Percentiles rank a stretch among this genome's conserved stretches.
These are phyloP conservation scores for Corymbia calophylla DNA, from an alignment of 441 rosid species.

Conservation along the genomic window DNA sequence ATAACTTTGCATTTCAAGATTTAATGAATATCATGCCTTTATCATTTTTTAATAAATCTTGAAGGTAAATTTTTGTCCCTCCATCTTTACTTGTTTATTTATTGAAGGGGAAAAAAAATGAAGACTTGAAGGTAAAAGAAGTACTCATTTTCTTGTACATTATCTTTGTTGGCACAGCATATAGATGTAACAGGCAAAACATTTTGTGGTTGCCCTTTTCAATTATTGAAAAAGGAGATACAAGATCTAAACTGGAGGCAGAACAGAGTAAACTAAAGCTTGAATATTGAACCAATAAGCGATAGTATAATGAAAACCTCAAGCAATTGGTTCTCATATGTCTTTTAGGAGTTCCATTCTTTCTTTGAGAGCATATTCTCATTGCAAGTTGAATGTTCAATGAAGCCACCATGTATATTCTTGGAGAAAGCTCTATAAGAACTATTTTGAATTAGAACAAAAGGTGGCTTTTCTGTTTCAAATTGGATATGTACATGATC, in stretches of 20 bases:
- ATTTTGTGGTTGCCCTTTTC: background rate
- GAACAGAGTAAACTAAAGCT: background rate
- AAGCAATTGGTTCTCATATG: background rate
- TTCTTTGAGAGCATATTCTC: background rate
- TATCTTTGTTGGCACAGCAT: background rate
- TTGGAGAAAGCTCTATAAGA: background rate
- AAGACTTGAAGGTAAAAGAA: background rate
- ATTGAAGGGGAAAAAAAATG: background rate
- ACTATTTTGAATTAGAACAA: background rate
- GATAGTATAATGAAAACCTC: background rate
- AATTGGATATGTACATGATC: background rate
- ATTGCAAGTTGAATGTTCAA: background rate
- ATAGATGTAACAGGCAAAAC: background rate
- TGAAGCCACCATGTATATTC: background rate
- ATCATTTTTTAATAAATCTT: background rate
- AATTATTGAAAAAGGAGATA: background rate
- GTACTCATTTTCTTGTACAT: background rate
- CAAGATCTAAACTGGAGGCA: background rate
- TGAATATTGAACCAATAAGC: background rate
- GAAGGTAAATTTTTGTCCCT: background rate
- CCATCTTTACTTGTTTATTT: background rate
- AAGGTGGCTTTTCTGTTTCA: background rate
- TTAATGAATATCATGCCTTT: background rate
- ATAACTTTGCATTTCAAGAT: background rate
- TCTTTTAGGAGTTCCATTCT: background rate